Evolutionary conservation across 2,329 filamentous ascomycete species (phyloP), one percentile per base, ranked within the genome.

Genomic region (Clonostachys rhizophaga): DNA sequence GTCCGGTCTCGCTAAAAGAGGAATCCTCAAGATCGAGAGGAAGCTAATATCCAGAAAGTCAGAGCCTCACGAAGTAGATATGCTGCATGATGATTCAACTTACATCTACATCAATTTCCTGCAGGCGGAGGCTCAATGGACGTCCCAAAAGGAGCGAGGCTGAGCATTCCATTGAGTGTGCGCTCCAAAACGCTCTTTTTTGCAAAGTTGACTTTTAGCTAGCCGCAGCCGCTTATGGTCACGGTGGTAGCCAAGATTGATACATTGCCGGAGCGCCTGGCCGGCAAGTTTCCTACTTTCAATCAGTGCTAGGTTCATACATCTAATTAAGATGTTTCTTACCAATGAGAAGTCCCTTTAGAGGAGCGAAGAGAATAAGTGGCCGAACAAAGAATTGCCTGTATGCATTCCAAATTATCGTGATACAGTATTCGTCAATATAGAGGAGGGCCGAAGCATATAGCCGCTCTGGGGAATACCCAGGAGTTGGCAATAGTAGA

Each of bases 231-330:
- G 52, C 20, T 52, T 48, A n/a, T 52, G 50, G 48, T 53, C 62
- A 37, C 62, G 56, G 47, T 65, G 61, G 43, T 64, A 65, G n/a
- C 60, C 63, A 30, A 65, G 58, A 45, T 64, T 60, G n/a, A 64
- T 55, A 41, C 60, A 64, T 40, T 63, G 60, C 4, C 63, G 56
- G 8, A 65, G 54, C n/a, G 61, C 61, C 54, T 63, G 55, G 5
- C 62, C 63, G 12, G 60, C 63, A 9, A 65, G 49, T 47, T 62
- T 65, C 62, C 40, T 42, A 42, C 40, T 20, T 16, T 14, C 6
- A 20, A 42, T 16, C n/a, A 42, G 18, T 14, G 20, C n/a, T 5
- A 14, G 8, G 7, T 24, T 24, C 7, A 24, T 24, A 24, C 20
- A 24, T 24, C 20, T 24, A 24, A 8, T 20, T 24, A 8, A 8